phyloP scores from a whole-genome alignment of 164 flowering plant species.

The Nelumbo lutea region DNA sequence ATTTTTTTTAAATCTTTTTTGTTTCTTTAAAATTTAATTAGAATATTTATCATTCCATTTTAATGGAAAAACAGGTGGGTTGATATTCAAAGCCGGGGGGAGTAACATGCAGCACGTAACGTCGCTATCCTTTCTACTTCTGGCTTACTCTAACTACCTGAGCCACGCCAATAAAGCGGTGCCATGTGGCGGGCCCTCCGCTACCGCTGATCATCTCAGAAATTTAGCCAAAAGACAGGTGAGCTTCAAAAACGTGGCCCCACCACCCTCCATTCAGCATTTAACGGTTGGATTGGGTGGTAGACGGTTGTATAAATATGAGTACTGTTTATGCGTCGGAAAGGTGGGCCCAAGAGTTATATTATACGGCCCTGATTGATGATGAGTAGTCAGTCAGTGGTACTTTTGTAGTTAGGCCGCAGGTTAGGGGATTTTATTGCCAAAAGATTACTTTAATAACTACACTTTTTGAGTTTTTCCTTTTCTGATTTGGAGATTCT shows the following conservation, averaged over 20 bases:
- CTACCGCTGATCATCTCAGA: slow-evolving; percentile 61
- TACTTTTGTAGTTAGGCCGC: neutral
- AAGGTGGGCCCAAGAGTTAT: no score
- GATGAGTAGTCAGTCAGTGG: neutral
- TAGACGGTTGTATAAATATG: no score
- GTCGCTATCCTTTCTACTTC: slow-evolving; percentile 77
- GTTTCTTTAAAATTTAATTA: neutral
- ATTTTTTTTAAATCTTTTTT: neutral
- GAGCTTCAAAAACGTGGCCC: neutral
- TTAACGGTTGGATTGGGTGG: no score
- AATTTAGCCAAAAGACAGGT: slow-evolving; percentile 85
- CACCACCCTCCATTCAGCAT: no score
- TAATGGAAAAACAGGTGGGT: slow-evolving; percentile 52
- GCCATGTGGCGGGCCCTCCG: slow-evolving; percentile 65
- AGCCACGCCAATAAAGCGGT: slow-evolving; percentile 85
- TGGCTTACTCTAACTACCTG: slow-evolving; percentile 84
- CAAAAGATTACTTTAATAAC: no score
- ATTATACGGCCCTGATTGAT: no score
- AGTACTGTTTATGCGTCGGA: no score
- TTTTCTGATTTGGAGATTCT: neutral
- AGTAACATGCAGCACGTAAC: slow-evolving; percentile 99
- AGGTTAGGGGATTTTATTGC: neutral
- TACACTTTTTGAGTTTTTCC: no score
- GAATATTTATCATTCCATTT: neutral
- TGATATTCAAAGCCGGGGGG: slow-evolving; percentile 82